Base-by-base conservation (phyloP, 805 yeast genomes). In the Cyberlindnera mrakii region DNA sequence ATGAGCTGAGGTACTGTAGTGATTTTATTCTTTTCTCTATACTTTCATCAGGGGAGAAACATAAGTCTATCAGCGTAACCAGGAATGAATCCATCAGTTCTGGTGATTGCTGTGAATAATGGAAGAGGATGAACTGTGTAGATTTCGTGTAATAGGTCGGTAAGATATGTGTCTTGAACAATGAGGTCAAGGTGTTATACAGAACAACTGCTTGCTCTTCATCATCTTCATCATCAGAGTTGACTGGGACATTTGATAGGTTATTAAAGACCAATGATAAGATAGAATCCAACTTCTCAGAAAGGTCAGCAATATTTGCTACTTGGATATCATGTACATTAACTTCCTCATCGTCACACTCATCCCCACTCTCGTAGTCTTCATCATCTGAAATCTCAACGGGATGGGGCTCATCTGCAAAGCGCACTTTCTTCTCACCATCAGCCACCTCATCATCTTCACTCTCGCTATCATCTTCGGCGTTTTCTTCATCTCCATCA, bases 81-180 rank as follows among this genome's bases (percentile, higher is more conserved):
- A 91, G 64, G 59, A 78, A 91, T 11, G 95, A 83, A 53, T 91
- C 98, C 58, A 86, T 77, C 45, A 91, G 70, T 55, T 86, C 95
- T 5, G 82, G 78, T 55, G 85, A 86, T 45, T 80, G 78, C 62
- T 90, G 97, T 8, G 95, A 78, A 19, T 83, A 72, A 50, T 81
- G 81, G 64, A 91, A 91, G 61, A 90, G 63, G 20, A 90, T 67
- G 58, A 85, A 91, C 63, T 91, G 99, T 18, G 87, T 81, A 33
- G 89, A 82, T 55, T 86, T 80, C 11, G 98, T 91, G 60, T 84
- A 83, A 62, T 90, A 96, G 2, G 99, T 93, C 19, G 97, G 95
- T 47, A 91, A 68, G 33, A 93, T 76, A 53, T 87, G 93, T 1
- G 88, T 74, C 55, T 80, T 81, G 71, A 91, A 91, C 20, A 86